phyloP scores from a whole-genome alignment of 163 green algal genomes.

The Prototheca stagnorum region DNA sequence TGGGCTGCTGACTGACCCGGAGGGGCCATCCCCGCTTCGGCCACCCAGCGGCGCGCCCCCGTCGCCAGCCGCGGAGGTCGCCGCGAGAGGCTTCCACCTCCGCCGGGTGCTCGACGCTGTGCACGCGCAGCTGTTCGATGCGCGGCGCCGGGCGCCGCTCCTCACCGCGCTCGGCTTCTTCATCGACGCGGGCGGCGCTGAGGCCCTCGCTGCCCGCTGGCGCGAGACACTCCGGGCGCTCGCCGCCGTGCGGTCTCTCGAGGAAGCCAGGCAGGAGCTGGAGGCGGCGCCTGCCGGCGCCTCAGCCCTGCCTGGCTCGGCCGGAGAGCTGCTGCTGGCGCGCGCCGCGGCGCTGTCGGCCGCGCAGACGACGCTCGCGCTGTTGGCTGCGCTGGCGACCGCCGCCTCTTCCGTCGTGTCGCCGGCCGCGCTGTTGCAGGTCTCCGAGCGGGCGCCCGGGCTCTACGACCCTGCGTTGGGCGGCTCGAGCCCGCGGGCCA shows the following conservation, averaged over 20 bases:
- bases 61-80: background rate
- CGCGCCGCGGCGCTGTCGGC: conserved; percentile 19
- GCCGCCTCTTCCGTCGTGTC: conserved; percentile 5
- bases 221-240: conserved; percentile 5
- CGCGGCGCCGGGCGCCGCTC: conserved; percentile 58
- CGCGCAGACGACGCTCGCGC: conserved; percentile 16
- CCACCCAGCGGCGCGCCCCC: background rate
- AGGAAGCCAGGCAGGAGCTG: background rate
- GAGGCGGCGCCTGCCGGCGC: background rate
- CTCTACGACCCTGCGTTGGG: conserved; percentile 2
- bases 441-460: background rate
- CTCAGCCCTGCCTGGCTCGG: background rate
- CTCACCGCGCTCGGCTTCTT: conserved; percentile 68
- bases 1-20: background rate
- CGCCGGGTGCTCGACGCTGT: conserved; percentile 40
- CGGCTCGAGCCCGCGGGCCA: background rate
- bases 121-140: conserved; percentile 55
- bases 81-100: background rate
- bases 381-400: conserved; percentile 26
- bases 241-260: conserved; percentile 1
- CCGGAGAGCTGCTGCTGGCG: conserved; percentile 53
- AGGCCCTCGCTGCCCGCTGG: conserved; percentile 14
- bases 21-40: background rate
- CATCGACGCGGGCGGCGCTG: conserved; percentile 18
- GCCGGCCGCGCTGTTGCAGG: conserved; percentile 1